Percentiles rank a stretch among this genome's conserved stretches.
phyloP scores from a whole-genome alignment of 2,329 filamentous ascomycete species.

The Hirsutella minnesotensis region DNA sequence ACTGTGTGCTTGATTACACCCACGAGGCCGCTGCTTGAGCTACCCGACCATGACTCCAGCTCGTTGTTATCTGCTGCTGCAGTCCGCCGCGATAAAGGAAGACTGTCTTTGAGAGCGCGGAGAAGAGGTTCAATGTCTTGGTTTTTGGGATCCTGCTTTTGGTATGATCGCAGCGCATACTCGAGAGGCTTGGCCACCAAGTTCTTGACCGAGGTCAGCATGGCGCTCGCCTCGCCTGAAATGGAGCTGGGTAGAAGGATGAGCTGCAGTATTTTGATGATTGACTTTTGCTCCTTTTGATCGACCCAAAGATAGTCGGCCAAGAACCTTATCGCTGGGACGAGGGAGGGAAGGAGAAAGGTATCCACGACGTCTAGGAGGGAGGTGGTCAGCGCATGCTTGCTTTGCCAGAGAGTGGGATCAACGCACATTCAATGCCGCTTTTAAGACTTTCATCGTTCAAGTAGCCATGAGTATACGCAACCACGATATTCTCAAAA shows the following conservation, averaged over 20 bases:
- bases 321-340: slow-evolving; percentile 62
- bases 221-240: slow-evolving; percentile 57
- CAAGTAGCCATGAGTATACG: slow-evolving; percentile 52
- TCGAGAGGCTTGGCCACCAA: slow-evolving; percentile 60
- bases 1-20: slow-evolving; percentile 49
- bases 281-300: slow-evolving; percentile 52
- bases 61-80: slow-evolving; percentile 53
- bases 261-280: slow-evolving; percentile 61
- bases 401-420: background rate
- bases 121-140: slow-evolving; percentile 60
- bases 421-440: slow-evolving; percentile 59
- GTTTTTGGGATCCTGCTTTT: slow-evolving; percentile 53
- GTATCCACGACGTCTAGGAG: slow-evolving; percentile 60
- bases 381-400: background rate
- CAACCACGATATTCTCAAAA: slow-evolving; percentile 64
- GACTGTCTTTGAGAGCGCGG: slow-evolving; percentile 49
- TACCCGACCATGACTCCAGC: slow-evolving; percentile 53
- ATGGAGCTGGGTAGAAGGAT: slow-evolving; percentile 60
- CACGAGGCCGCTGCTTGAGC: slow-evolving; percentile 41
- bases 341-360: slow-evolving; percentile 66
- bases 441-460: slow-evolving; percentile 59
- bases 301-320: slow-evolving; percentile 58
- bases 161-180: slow-evolving; percentile 53
- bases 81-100: slow-evolving; percentile 46
- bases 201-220: slow-evolving; percentile 60